Evolutionary conservation across 768 basidiomycete species (phyloP).

Genomic region (Rossbeevera mucosa): DNA sequence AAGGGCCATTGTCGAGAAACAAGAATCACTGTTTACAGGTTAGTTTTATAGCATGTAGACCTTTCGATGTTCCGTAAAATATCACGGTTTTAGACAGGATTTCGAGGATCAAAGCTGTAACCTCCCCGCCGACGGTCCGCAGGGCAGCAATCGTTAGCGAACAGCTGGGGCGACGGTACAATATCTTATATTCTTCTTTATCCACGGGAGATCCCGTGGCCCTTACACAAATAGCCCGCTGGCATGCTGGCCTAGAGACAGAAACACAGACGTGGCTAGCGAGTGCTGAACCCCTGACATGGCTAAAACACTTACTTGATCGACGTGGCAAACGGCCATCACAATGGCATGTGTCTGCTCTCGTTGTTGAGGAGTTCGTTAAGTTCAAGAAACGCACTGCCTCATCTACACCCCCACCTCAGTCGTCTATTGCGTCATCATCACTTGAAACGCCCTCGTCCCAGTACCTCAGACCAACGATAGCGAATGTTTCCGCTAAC

Average conservation of each 20-base stretch:
- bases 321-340: slow-evolving; percentile 41
- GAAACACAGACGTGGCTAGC: slow-evolving; percentile 52
- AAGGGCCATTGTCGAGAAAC: slow-evolving; percentile 49
- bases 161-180: slow-evolving; percentile 65
- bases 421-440: slow-evolving; percentile 11
- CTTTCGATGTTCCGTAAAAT: background rate
- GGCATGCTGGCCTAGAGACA: slow-evolving; percentile 53
- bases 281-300: slow-evolving; percentile 64
- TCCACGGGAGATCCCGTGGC: slow-evolving; percentile 36
- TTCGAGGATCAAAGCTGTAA: slow-evolving; percentile 44
- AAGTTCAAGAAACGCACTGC: slow-evolving; percentile 35
- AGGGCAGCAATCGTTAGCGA: slow-evolving; percentile 62
- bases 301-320: slow-evolving; percentile 64
- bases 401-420: slow-evolving; percentile 12
- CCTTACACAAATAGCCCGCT: slow-evolving; percentile 49
- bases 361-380: slow-evolving; percentile 63
- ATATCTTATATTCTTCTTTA: slow-evolving; percentile 42
- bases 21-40: slow-evolving; percentile 58
- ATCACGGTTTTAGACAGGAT: slow-evolving; percentile 47
- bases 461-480: slow-evolving; percentile 9
- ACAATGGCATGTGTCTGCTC: slow-evolving; percentile 63
- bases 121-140: slow-evolving; percentile 50
- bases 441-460: slow-evolving; percentile 13
- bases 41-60: slow-evolving; percentile 9
- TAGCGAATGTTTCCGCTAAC: slow-evolving; percentile 26